phyloP scores from a whole-genome alignment of 1,284 basidiomycete species.

The Porodaedalea pini region DNA sequence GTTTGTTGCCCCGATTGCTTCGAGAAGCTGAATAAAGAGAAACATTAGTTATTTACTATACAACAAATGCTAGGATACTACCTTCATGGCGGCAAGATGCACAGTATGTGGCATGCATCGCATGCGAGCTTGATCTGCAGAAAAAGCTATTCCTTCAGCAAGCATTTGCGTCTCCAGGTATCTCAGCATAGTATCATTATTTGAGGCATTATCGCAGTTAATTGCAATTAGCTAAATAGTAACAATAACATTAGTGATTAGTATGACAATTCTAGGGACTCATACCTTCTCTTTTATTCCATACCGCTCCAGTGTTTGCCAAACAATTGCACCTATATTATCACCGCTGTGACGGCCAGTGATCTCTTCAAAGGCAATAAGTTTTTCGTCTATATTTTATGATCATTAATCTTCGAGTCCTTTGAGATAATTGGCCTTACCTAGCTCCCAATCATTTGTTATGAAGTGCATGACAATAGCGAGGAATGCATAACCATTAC shows the following conservation, averaged over 20 bases:
- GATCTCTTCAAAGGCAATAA: conserved; percentile 20
- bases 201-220: conserved; percentile 20
- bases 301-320: conserved; percentile 12
- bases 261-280: background rate
- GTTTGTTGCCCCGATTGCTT: background rate
- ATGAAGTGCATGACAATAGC: too few species aligned
- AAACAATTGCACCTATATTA: conserved; percentile 17
- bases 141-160: background rate
- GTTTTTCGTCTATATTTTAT: conserved; percentile 19
- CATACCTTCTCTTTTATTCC: conserved; percentile 9
- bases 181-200: conserved; percentile 22
- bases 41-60: background rate
- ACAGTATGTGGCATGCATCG: too few species aligned
- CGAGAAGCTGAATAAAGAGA: background rate
- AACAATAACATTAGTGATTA: background rate
- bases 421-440: too few species aligned
- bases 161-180: background rate
- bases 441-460: too few species aligned
- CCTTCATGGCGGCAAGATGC: conserved; percentile 22
- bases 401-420: too few species aligned
- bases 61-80: background rate
- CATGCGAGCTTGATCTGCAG: conserved; percentile 5
- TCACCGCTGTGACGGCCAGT: conserved; percentile 19
- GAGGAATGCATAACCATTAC: too few species aligned
- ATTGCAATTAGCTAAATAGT: conserved; percentile 16